Conservation (phyloP, 164 flowering plant genomes). For the Brasenia schreberi region DNA sequence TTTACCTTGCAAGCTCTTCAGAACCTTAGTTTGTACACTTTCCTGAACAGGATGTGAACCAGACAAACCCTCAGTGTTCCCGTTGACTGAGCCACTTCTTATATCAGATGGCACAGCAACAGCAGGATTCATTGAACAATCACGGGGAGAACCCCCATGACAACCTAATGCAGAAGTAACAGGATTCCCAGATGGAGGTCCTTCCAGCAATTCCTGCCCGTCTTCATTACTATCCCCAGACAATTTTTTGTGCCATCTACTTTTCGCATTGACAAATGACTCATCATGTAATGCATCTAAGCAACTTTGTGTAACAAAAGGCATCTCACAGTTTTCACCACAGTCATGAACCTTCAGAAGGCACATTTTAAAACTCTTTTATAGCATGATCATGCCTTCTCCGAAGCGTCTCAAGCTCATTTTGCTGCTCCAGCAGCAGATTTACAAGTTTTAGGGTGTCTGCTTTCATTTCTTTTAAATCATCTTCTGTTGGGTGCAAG, state of each 20-base stretch:
- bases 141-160: neutral
- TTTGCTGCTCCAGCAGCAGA: conserved; percentile 38
- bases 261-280: neutral
- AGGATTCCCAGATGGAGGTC: neutral
- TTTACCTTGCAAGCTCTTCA: conserved; percentile 6
- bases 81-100: neutral
- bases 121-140: neutral
- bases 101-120: neutral
- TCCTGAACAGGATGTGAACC: neutral
- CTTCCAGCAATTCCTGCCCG: neutral
- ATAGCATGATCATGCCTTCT: conserved; percentile 39
- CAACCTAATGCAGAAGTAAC: neutral
- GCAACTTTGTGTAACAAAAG: conserved; percentile 7
- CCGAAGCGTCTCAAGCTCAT: conserved; percentile 52
- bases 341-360: conserved; percentile 22
- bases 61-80: neutral
- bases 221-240: neutral
- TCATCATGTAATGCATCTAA: conserved; percentile 6
- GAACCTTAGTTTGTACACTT: neutral
- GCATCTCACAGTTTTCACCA: conserved; percentile 5
- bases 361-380: conserved; percentile 21
- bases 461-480: conserved; percentile 18
- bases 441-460: conserved; percentile 38
- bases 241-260: neutral
- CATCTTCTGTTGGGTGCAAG: conserved; percentile 3